Base-by-base conservation (phyloP, 2,329 filamentous ascomycete genomes). In the Fusarium lyarnte region DNA sequence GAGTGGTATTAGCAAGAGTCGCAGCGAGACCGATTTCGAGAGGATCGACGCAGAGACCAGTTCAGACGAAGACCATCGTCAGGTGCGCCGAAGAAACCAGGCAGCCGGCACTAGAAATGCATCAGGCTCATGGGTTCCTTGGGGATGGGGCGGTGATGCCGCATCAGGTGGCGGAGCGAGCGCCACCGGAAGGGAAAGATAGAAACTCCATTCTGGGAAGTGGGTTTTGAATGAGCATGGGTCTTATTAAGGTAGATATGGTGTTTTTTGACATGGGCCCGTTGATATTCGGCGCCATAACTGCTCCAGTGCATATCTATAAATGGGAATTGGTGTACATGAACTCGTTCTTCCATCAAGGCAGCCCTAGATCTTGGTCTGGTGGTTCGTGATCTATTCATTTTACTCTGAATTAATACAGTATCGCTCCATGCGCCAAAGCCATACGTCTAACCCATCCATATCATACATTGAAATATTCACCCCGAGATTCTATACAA, bases 11-110 rank as follows among this genome's bases (percentile, higher is more conserved):
- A 92, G 89, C 76, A 95, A 95, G 84, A 95, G 93, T 78, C 90
- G 91, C 72, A 97, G 93, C 80, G 94, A 97, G 79, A 89, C 89
- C 25, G 95, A 97, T 76, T 98, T 98, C 78, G 94, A 97, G 78
- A 93, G 94, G 80, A 93, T 97, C 74, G 93, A 96, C 70, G 90
- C 91, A 38, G 92, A 95, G 78, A 92, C 90, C 77, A 87, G 87
- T 14, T 84, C 84, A 31, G 90, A 89, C 77, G 88, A 89, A 49
- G 85, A 84, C 35, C 49, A 53, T 36, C 84, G 76, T 14, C 77
- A 76, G 23, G 77, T 82, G 31, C 78, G 81, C 60, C 78, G 78
- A 69, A 81, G 80, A 55, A 71, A 81, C 31, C 71, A 75, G 25
- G 70, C 72, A 41, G 74, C 72, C 23, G 53, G 75, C 39, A 66